Base-by-base conservation (phyloP, 805 yeast species). In the Cyberlindnera mrakii region DNA sequence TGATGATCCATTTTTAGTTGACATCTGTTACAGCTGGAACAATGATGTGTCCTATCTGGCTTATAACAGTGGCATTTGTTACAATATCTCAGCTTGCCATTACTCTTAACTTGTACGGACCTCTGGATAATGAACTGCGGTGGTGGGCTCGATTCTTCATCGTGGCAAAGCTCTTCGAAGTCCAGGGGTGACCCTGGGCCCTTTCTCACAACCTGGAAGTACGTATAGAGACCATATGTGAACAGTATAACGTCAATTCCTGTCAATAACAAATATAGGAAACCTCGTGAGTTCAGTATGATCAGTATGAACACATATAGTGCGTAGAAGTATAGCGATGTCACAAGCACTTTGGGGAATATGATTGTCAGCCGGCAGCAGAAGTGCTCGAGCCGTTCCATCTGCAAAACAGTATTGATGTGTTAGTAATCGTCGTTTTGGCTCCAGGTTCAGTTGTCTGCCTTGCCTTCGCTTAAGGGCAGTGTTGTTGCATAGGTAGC, bases 1-100 rank as follows among this genome's bases (percentile, higher is more conserved):
- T 89, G 96, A 59, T 89, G 97, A 60, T 89, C 97, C 97, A 89
- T 90, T 54, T 77, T 78, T 46, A 90, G 60, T 23, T 85, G 77
- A 61, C 97, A 89, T 29, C 45, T 48, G 17, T 76, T 68, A 58
- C 95, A 87, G 2, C 74, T 66, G 32, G 84, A 82, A 59, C 96
- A 89, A 62, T 89, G 97, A 59, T 89, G 97, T 8, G 82, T 58
- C 42, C 97, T 64, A 54, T 86, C 95, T 0, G 97, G 97, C 59
- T 89, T 89, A 72, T 83, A 82, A 35, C 70, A 71, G 25, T 72
- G 50, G 59, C 96, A 88, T 51, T 82, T 84, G 41, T 69, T 64
- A 55, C 96, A 87, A 50, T 66, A 74, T 62, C 95, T 66, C 63
- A 75, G 75, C 45, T 85, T 71, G 44, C 90, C 87, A 62, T 83